These are phyloP conservation scores for Knoxdaviesia proteae DNA, from an alignment of 2,329 filamentous ascomycete species.

Conservation along the genomic window DNA sequence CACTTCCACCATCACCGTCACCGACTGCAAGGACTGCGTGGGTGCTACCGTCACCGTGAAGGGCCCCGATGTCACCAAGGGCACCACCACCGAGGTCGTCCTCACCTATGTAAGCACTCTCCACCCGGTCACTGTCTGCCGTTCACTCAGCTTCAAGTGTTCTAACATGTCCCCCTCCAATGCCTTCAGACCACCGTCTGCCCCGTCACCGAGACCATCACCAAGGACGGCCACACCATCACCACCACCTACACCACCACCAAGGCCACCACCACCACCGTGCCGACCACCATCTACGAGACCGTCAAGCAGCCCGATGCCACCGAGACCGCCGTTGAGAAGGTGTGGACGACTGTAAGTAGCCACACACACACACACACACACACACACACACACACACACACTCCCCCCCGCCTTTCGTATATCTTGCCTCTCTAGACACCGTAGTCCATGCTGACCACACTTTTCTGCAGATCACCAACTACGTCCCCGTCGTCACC, in stretches of 20 bases:
- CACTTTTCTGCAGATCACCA: no score
- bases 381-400: no score
- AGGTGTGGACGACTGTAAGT: neutral
- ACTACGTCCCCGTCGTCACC: neutral
- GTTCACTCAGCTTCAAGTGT: neutral
- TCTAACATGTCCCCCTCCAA: neutral
- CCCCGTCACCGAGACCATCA: conserved; percentile 4
- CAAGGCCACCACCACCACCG: conserved; percentile 1
- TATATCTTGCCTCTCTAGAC: no score
- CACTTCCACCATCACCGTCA: conserved; percentile 2
- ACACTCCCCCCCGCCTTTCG: no score
- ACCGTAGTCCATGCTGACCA: no score
- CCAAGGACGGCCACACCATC: conserved; percentile 2
- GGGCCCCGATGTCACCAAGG: conserved; percentile 1
- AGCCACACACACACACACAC: no score
- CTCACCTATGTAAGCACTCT: conserved; percentile 2
- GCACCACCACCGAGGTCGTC: conserved; percentile 2
- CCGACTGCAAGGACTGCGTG: neutral
- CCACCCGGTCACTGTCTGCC: neutral
- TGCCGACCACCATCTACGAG: conserved; percentile 1
- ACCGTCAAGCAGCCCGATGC: conserved; percentile 1
- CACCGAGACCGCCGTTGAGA: neutral
- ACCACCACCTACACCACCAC: conserved; percentile 3
- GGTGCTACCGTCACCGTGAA: conserved; percentile 2
- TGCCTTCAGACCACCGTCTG: conserved; percentile 1